Base-by-base conservation (phyloP, 345 rosid species). In the Pistacia integerrima region DNA sequence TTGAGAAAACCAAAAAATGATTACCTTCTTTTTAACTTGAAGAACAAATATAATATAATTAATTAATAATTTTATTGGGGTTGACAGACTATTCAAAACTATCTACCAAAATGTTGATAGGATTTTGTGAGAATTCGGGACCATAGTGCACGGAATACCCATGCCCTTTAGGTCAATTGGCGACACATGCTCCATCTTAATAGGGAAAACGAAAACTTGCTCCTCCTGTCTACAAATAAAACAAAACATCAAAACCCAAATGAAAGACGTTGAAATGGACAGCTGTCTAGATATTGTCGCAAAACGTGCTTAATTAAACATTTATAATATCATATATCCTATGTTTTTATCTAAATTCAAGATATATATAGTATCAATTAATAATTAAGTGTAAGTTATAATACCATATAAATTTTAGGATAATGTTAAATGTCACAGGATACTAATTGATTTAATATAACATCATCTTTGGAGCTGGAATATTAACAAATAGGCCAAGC, bases 51-150 rank as follows among this genome's bases (percentile, higher is more conserved):
- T 41, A 41, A 41, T 41, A 41, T 41, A 41, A 0, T 41, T 41
- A 28, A 46, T 30, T 69, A 33, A 69, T 30, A 51, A 14, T 68
- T n/a, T 51, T 28, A 46, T 28, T 33, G 56, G 56, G 64, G 52
- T 17, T 57, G 65, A 8, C 64, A 67, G 60, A 11, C 55, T 67
- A 51, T 69, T 2, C 67, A 25, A 64, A 56, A 30, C 61, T 8
- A 68, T 52, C 73, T 61, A 48, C 25, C 52, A 2, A 36, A 64
- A 56, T 16, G 11, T 59, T 49, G 84, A 67, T 46, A 75, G 70
- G 55, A 48, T 48, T 56, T 61, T 44, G 69, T 55, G 46, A 10
- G 38, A 63, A 49, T 3, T 63, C 5, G 56, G 65, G 44, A 9
- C 41, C 28, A 46, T 67, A 61, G 22, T 52, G 56, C 74, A 41